Evolutionary conservation across 768 basidiomycete genomes (phyloP).

Genomic region (Rhodosporidiobolus sp.): DNA sequence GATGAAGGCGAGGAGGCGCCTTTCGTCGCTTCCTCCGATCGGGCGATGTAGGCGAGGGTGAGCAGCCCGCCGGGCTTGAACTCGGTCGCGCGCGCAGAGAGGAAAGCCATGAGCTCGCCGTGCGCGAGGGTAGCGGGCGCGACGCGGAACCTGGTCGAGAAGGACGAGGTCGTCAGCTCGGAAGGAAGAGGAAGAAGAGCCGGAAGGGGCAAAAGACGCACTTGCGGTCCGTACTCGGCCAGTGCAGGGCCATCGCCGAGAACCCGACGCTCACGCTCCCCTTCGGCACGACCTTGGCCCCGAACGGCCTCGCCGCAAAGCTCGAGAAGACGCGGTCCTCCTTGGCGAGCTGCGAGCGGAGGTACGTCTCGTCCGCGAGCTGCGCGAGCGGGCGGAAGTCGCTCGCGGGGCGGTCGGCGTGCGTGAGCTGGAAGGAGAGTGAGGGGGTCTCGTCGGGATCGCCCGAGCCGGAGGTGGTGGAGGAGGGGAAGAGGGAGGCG

Average conservation of each 20-base stretch:
- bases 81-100: slow-evolving; percentile 41
- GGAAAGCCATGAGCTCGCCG: slow-evolving; percentile 42
- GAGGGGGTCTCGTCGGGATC: slow-evolving; percentile 11
- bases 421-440: slow-evolving; percentile 35
- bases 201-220: slow-evolving; percentile 7
- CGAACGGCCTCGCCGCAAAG: slow-evolving; percentile 36
- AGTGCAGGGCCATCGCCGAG: slow-evolving; percentile 43
- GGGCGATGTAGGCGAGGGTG: slow-evolving; percentile 41
- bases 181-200: too few species aligned
- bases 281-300: slow-evolving; percentile 37
- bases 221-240: slow-evolving; percentile 37
- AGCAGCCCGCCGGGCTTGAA: slow-evolving; percentile 43
- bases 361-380: slow-evolving; percentile 13
- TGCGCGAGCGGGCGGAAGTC: slow-evolving; percentile 32
- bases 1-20: slow-evolving; percentile 1
- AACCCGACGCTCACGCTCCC: slow-evolving; percentile 41
- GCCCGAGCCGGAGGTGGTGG: slow-evolving; percentile 4
- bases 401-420: slow-evolving; percentile 24
- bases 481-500: neutral
- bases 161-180: too few species aligned
- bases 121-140: slow-evolving; percentile 40
- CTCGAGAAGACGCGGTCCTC: slow-evolving; percentile 34
- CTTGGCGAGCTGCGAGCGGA: slow-evolving; percentile 9
- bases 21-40: slow-evolving; percentile 28
- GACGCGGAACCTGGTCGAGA: slow-evolving; percentile 13